phyloP scores from a whole-genome alignment of 2,329 filamentous ascomycete genomes.

The Fusarium sp. region DNA sequence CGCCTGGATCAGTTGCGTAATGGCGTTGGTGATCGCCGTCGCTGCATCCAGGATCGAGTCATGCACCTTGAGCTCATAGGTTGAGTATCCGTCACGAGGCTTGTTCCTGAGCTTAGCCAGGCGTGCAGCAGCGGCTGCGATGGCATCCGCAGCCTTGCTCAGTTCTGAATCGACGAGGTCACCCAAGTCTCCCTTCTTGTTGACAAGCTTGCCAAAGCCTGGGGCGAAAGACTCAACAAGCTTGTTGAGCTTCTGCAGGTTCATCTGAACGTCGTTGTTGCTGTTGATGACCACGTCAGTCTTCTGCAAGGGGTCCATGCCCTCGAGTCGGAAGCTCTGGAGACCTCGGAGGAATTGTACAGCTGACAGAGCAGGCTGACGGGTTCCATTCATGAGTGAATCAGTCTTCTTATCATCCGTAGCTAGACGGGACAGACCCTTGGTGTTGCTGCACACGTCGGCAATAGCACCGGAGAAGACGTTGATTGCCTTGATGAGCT shows the following conservation, averaged over 20 bases:
- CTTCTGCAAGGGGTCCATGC: conserved; percentile 91
- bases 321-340: conserved; percentile 93
- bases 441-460: conserved; percentile 96
- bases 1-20: conserved; percentile 94
- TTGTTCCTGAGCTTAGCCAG: conserved; percentile 95
- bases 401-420: conserved; percentile 97
- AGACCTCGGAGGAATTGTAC: conserved; percentile 96
- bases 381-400: conserved; percentile 83
- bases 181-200: conserved; percentile 87
- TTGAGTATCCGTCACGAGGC: conserved; percentile 94
- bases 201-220: conserved; percentile 84
- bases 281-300: conserved; percentile 97
- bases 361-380: conserved; percentile 87
- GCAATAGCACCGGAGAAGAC: conserved; percentile 91
- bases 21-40: conserved; percentile 92
- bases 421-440: conserved; percentile 92
- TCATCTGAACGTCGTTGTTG: conserved; percentile 96
- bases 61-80: conserved; percentile 96
- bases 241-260: conserved; percentile 93
- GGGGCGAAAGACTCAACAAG: conserved; percentile 93
- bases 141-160: conserved; percentile 93
- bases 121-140: conserved; percentile 90
- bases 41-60: conserved; percentile 95
- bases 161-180: conserved; percentile 94
- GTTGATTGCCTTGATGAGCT: conserved; percentile 93